Percentiles rank a stretch among this genome's conserved stretches.
Conservation (phyloP, 1,139 yeast species). For the Saccharomyces pastorianus region DNA sequence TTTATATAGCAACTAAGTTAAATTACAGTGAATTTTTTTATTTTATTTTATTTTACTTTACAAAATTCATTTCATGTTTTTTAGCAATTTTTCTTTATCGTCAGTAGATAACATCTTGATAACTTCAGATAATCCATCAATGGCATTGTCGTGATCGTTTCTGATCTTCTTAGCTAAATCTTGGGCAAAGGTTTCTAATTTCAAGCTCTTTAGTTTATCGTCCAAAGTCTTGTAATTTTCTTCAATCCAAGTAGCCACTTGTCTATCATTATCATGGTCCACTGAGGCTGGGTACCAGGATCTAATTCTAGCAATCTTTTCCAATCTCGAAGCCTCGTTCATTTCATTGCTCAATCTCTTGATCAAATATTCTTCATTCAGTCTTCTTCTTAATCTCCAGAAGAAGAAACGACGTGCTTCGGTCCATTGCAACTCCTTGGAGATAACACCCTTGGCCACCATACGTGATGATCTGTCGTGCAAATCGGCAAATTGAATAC, state of each 20-base stretch:
- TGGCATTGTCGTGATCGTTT: slow-evolving; percentile 47
- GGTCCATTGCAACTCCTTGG: slow-evolving; percentile 76
- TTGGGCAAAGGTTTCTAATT: slow-evolving; percentile 55
- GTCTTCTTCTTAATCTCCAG: slow-evolving; percentile 97
- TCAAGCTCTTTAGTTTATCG: slow-evolving; percentile 54
- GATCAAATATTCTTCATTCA: slow-evolving; percentile 83
- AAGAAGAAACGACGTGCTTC: slow-evolving; percentile 91
- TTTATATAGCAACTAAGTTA: background rate
- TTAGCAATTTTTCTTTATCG: slow-evolving; percentile 42
- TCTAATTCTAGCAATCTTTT: slow-evolving; percentile 76
- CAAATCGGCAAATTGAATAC: slow-evolving; percentile 93
- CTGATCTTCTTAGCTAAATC: slow-evolving; percentile 53
- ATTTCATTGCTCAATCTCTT: slow-evolving; percentile 63
- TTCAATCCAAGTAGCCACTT: slow-evolving; percentile 82
- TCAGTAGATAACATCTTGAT: slow-evolving; percentile 50
- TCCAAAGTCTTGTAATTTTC: slow-evolving; percentile 61
- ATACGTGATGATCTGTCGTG: slow-evolving; percentile 97
- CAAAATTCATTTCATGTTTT: slow-evolving; percentile 1
- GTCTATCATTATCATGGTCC: slow-evolving; percentile 65
- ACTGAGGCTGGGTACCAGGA: slow-evolving; percentile 74
- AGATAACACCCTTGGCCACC: slow-evolving; percentile 88
- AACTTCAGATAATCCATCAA: slow-evolving; percentile 54
- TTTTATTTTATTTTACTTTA: background rate
- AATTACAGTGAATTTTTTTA: background rate
- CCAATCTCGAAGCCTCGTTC: slow-evolving; percentile 58